These are phyloP conservation scores for Epithele typhae DNA, from an alignment of 768 basidiomycete species.

Conservation along the genomic window DNA sequence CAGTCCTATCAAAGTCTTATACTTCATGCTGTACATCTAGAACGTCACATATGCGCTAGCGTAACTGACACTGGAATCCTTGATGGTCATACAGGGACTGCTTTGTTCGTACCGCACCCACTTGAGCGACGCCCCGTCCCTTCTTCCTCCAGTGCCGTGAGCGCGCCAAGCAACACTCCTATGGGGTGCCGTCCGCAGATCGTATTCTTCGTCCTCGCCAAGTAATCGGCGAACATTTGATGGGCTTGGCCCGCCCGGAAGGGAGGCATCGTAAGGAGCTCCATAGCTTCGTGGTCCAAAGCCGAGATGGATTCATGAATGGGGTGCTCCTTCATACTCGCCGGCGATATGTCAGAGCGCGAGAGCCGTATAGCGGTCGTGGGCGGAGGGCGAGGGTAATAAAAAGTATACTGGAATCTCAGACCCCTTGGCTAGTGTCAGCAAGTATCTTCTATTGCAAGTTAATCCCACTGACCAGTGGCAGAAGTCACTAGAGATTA, in stretches of 20 bases:
- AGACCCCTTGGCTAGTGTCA: constrained; percentile 52
- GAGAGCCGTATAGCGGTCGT: constrained; percentile 47
- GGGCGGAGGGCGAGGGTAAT: constrained; percentile 64
- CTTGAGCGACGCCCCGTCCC: constrained; percentile 40
- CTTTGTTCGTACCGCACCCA: constrained; percentile 97
- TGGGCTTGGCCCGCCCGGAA: constrained; percentile 54
- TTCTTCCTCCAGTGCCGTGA: constrained; percentile 51
- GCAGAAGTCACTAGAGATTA: constrained; percentile 96
- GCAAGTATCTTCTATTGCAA: neutral
- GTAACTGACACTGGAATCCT: constrained; percentile 93
- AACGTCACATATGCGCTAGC: constrained; percentile 83
- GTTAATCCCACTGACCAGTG: constrained; percentile 71
- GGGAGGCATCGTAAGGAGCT: constrained; percentile 55
- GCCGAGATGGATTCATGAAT: constrained; percentile 81
- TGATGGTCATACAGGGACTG: constrained; percentile 58
- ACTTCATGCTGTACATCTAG: constrained; percentile 20
- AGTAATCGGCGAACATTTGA: constrained; percentile 58
- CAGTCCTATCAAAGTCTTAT: no score
- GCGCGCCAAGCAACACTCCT: constrained; percentile 80
- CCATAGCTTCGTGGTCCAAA: constrained; percentile 87
- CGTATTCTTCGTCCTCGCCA: constrained; percentile 80
- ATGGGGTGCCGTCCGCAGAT: constrained; percentile 98
- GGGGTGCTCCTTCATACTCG: constrained; percentile 43
- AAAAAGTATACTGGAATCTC: constrained; percentile 84
- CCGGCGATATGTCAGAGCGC: constrained; percentile 33